Percentiles rank a stretch among this genome's conserved stretches.
phyloP scores from a whole-genome alignment of 2,329 filamentous ascomycete genomes.

The Magnaporthales sp. region DNA sequence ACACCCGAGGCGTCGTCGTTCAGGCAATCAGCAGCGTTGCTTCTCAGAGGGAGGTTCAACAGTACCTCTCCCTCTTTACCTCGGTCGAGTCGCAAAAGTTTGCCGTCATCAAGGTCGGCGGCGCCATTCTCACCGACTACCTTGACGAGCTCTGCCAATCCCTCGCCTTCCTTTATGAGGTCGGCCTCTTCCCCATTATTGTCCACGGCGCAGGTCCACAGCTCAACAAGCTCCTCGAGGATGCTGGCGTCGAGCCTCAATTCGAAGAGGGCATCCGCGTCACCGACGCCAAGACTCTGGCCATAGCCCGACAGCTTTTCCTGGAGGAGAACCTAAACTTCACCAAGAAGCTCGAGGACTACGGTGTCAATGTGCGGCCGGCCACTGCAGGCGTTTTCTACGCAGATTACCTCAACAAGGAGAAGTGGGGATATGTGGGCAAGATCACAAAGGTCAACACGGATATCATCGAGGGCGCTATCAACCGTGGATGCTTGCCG shows the following conservation, averaged over 20 bases:
- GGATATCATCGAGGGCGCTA: constrained; percentile 80
- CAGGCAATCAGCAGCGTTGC: constrained; percentile 92
- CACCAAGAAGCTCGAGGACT: constrained; percentile 78
- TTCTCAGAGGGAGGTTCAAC: constrained; percentile 91
- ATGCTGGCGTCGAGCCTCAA: constrained; percentile 85
- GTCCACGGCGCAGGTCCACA: constrained; percentile 94
- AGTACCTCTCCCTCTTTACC: constrained; percentile 95
- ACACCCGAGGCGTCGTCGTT: constrained; percentile 72
- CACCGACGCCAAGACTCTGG: constrained; percentile 90
- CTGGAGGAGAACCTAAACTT: constrained; percentile 92
- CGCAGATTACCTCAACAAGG: constrained; percentile 91
- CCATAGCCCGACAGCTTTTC: constrained; percentile 85
- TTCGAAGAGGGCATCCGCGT: constrained; percentile 96
- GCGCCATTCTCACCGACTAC: constrained; percentile 90
- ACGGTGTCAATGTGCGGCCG: constrained; percentile 81
- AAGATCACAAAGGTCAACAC: constrained; percentile 93
- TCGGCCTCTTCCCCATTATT: constrained; percentile 89
- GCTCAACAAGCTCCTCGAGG: constrained; percentile 83
- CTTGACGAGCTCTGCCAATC: constrained; percentile 85
- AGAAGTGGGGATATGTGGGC: constrained; percentile 91
- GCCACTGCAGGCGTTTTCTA: constrained; percentile 85
- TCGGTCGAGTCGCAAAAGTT: constrained; percentile 96
- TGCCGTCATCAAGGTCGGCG: constrained; percentile 96
- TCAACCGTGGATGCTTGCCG: constrained; percentile 83
- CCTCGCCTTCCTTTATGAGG: constrained; percentile 85